Evolutionary conservation across 768 basidiomycete species (phyloP), one percentile per base, ranked within the genome.

Genomic region (Boletus vermiculosoides): DNA sequence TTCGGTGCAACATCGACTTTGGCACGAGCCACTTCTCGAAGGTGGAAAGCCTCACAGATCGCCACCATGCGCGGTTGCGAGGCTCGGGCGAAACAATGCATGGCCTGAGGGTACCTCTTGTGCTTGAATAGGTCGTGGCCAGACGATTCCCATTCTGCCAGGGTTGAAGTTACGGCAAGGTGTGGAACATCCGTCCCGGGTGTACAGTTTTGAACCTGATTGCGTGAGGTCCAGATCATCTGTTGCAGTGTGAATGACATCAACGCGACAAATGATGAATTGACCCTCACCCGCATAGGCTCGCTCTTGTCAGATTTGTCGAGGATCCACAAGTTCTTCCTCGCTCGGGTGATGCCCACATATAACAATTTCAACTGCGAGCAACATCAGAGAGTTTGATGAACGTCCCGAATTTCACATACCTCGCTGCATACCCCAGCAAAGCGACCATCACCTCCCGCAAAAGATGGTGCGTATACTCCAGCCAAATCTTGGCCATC

Each of bases 321-420:
- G 8, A 33, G 8, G 31, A 33, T 33, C 31, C 31, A 33, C 31
- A 33, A 33, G 4, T 33, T 33, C 11, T 33, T 33, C 31, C 31
- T 33, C 31, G 87, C 86, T 41, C 88, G 70, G 0, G 88, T 90
- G 16, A 88, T 79, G 0, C 86, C 88, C 3, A 90, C 87, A 54
- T 90, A 90, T 0, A 90, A 69, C 44, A 76, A 78, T 62, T 90
- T 89, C 22, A 90, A 73, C 86, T 88, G 28, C 28, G 1, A 40
- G 18, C 7, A 11, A 23, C 3, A 20, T 70, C 36, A 56, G 30
- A 28, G 49, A 42, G 6, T n/a, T 4, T 37, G 22, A 18, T 30
- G 31, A 18, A 62, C 12, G 5, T 16, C 5, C 22, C 7, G 16
- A 25, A n/a, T 15, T 42, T 46, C 10, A 54, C 71, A 8, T 61